Evolutionary conservation across 805 yeast genomes (phyloP).

Genomic region (Ogataea pignaliae): DNA sequence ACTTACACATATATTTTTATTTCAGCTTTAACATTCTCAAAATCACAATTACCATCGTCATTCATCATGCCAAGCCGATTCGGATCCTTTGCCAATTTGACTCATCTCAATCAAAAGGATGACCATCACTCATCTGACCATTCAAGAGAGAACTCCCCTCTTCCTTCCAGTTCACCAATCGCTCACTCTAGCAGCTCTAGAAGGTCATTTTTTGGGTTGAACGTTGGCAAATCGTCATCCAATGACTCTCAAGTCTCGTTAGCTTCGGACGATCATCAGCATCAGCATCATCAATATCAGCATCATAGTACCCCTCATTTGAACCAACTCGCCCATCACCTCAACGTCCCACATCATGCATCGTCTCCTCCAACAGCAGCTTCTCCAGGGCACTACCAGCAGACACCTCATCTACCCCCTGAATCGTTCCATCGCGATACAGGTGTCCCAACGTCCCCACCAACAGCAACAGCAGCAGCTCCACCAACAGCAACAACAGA

Average conservation of each 20-base stretch:
- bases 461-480: neutral
- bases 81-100: slow-evolving; percentile 20
- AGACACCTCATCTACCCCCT: slow-evolving; percentile 16
- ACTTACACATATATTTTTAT: no score
- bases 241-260: slow-evolving; percentile 26
- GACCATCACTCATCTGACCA: slow-evolving; percentile 8
- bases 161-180: slow-evolving; percentile 18
- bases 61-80: slow-evolving; percentile 28
- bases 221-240: slow-evolving; percentile 26
- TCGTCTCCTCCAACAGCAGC: slow-evolving; percentile 3
- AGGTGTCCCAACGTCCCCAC: no score
- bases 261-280: slow-evolving; percentile 23
- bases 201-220: slow-evolving; percentile 28
- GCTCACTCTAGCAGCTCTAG: slow-evolving; percentile 20
- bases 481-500: neutral
- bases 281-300: slow-evolving; percentile 3
- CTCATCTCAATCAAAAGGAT: slow-evolving; percentile 22
- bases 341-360: slow-evolving; percentile 1
- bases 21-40: no score
- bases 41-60: no score
- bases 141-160: slow-evolving; percentile 2
- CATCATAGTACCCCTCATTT: slow-evolving; percentile 4
- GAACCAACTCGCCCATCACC: slow-evolving; percentile 1
- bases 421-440: no score
- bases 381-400: slow-evolving; percentile 10